Evolutionary conservation across 345 rosid species (phyloP).

Genomic region (Isatis tinctoria): DNA sequence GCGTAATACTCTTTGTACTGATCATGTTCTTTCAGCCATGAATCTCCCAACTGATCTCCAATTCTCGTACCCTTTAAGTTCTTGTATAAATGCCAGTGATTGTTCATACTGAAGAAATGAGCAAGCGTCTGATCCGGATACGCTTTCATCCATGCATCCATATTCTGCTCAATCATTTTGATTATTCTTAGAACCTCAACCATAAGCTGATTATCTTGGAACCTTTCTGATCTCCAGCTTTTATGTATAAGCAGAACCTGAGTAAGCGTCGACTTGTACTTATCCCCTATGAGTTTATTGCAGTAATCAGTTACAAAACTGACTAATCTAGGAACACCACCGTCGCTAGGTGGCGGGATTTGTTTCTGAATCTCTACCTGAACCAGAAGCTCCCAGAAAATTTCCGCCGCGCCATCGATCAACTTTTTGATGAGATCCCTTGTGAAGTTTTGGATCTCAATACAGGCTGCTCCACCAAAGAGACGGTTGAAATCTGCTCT

Average conservation of each 20-base stretch:
- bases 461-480: slow-evolving; percentile 94
- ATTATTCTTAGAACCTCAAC: slow-evolving; percentile 64
- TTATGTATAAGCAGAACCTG: slow-evolving; percentile 84
- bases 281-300: slow-evolving; percentile 77
- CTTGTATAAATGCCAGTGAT: slow-evolving; percentile 86
- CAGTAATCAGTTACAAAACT: slow-evolving; percentile 86
- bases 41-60: slow-evolving; percentile 72
- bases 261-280: slow-evolving; percentile 69
- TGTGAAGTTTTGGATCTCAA: slow-evolving; percentile 87
- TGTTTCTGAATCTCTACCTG: slow-evolving; percentile 93
- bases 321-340: slow-evolving; percentile 73
- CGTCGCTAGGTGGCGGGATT: slow-evolving; percentile 77
- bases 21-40: slow-evolving; percentile 86
- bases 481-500: slow-evolving; percentile 91
- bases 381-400: slow-evolving; percentile 88
- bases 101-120: slow-evolving; percentile 80
- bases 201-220: slow-evolving; percentile 77
- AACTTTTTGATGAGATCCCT: slow-evolving; percentile 90
- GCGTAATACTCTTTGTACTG: slow-evolving; percentile 71
- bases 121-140: slow-evolving; percentile 60
- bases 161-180: slow-evolving; percentile 64
- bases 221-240: slow-evolving; percentile 90
- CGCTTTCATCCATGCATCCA: slow-evolving; percentile 80
- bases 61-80: slow-evolving; percentile 80
- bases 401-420: slow-evolving; percentile 85